These are phyloP conservation scores for Pythium insidiosum DNA, from an alignment of 352 stramenopile species.

Conservation along the genomic window DNA sequence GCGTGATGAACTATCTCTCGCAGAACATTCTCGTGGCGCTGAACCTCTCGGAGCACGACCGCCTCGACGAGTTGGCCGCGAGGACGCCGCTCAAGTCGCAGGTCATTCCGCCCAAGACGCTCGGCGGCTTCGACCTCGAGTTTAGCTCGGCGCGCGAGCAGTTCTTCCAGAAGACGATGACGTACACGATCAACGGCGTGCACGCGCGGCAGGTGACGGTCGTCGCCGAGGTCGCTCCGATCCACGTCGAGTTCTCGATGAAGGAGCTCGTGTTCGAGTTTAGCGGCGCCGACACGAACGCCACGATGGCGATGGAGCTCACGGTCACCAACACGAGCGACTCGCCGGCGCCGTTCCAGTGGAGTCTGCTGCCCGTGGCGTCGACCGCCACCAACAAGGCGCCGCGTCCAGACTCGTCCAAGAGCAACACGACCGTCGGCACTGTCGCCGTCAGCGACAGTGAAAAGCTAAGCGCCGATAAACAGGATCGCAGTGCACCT, in stretches of 20 bases:
- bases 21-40: constrained; percentile 77
- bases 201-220: constrained; percentile 82
- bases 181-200: constrained; percentile 79
- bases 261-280: constrained; percentile 76
- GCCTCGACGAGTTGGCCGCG: constrained; percentile 44
- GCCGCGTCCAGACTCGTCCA: constrained; percentile 42
- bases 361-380: constrained; percentile 27
- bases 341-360: constrained; percentile 78
- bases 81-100: constrained; percentile 62
- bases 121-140: constrained; percentile 87
- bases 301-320: constrained; percentile 49
- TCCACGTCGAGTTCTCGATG: constrained; percentile 65
- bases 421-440: constrained; percentile 33
- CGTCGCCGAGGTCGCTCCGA: constrained; percentile 85
- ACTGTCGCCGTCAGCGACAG: neutral
- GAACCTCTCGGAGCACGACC: constrained; percentile 26
- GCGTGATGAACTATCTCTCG: constrained; percentile 82
- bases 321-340: constrained; percentile 89
- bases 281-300: constrained; percentile 33
- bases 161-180: constrained; percentile 81
- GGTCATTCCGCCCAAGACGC: constrained; percentile 68
- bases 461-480: constrained; percentile 9
- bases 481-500: constrained; percentile 8
- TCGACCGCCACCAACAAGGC: constrained; percentile 3
- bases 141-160: constrained; percentile 72